Percentiles rank a stretch among this genome's conserved stretches.
These are phyloP conservation scores for Arctium lappa DNA, from an alignment of 129 eudicot genomes.

Conservation along the genomic window DNA sequence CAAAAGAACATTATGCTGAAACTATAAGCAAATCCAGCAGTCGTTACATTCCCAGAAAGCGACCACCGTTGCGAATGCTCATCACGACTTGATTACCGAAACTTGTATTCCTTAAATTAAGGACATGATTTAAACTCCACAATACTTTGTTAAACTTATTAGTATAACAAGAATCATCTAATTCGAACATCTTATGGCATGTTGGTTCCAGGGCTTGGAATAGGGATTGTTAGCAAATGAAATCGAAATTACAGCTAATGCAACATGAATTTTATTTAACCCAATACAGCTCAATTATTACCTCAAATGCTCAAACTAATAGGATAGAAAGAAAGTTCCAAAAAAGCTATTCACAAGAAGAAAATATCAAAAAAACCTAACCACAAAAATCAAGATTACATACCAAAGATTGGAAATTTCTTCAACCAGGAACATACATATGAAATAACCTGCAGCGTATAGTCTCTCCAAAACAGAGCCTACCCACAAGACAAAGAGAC, in stretches of 20 bases:
- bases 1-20: neutral
- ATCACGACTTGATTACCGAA: neutral
- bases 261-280: neutral
- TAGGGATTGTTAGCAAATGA: neutral
- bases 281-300: neutral
- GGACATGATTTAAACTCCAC: neutral
- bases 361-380: neutral
- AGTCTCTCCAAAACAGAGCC: neutral
- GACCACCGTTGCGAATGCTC: neutral
- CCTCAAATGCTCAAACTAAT: neutral
- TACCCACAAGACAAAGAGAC: constrained; percentile 15
- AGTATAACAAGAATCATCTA: neutral
- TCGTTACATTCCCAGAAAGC: neutral
- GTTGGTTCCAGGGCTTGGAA: neutral
- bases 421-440: neutral
- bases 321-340: neutral
- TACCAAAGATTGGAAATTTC: constrained; percentile 25
- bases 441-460: neutral
- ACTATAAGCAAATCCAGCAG: neutral
- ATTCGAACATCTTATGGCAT: neutral
- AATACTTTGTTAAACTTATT: neutral
- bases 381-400: neutral
- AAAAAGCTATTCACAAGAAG: neutral
- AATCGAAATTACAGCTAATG: neutral
- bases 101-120: neutral